phyloP scores from a whole-genome alignment of 2,329 filamentous ascomycete genomes.

The Aureobasidium sp. region DNA sequence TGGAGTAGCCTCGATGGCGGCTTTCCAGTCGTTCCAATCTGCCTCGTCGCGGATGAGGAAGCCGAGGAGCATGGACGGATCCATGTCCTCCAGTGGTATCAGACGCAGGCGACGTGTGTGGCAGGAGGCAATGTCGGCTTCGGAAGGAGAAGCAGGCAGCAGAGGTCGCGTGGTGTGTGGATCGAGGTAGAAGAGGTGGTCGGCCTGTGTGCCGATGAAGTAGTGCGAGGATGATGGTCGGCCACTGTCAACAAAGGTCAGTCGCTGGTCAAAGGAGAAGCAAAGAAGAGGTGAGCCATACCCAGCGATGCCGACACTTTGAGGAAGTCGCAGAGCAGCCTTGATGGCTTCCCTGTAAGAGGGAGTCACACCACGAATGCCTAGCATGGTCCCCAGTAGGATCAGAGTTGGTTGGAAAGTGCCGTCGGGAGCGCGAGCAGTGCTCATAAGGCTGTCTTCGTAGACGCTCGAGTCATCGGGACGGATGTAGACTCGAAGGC shows the following conservation, averaged over 20 bases:
- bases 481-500: conserved; percentile 77
- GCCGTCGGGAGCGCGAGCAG: conserved; percentile 61
- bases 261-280: background rate
- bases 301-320: conserved; percentile 89
- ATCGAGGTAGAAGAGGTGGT: conserved; percentile 87
- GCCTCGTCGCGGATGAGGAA: conserved; percentile 77
- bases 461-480: conserved; percentile 90
- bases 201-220: conserved; percentile 65
- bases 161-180: conserved; percentile 79
- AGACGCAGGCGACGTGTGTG: conserved; percentile 80
- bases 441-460: conserved; percentile 75
- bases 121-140: conserved; percentile 71
- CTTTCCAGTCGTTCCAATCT: conserved; percentile 80
- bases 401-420: conserved; percentile 78
- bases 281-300: background rate
- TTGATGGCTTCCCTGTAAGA: conserved; percentile 95
- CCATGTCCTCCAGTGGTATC: conserved; percentile 85
- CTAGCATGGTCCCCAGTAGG: conserved; percentile 78
- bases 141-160: conserved; percentile 53
- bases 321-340: conserved; percentile 73
- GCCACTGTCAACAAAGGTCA: conserved; percentile 45
- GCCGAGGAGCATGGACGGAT: conserved; percentile 94
- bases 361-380: conserved; percentile 88
- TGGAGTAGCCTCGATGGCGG: conserved; percentile 34
- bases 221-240: conserved; percentile 85